These are phyloP conservation scores for Russula vinacea DNA, from an alignment of 768 basidiomycete genomes.

Conservation along the genomic window DNA sequence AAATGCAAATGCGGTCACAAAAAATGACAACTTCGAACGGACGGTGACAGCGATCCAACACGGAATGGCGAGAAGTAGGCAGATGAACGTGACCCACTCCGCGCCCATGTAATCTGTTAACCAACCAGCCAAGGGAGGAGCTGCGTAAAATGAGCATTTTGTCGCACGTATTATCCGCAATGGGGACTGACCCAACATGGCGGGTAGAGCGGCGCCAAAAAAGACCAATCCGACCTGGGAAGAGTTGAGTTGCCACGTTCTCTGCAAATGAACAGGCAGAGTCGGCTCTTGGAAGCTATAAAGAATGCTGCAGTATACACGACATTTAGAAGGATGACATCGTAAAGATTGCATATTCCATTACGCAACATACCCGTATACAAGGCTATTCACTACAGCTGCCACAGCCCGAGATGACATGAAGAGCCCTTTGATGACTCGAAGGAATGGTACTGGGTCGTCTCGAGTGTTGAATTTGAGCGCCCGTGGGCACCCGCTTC, in stretches of 20 bases:
- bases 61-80: constrained; percentile 53
- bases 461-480: background rate
- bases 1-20: constrained; percentile 49
- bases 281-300: constrained; percentile 38
- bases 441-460: constrained; percentile 20
- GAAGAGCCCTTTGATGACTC: constrained; percentile 32
- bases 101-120: constrained; percentile 54
- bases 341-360: background rate
- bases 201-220: constrained; percentile 60
- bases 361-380: constrained; percentile 39
- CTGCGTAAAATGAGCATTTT: constrained; percentile 35
- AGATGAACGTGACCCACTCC: constrained; percentile 50
- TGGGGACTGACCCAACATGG: constrained; percentile 54
- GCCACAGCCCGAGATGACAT: constrained; percentile 34
- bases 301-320: constrained; percentile 33
- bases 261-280: constrained; percentile 39
- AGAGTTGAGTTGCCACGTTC: constrained; percentile 36
- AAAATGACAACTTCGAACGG: constrained; percentile 44
- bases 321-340: background rate
- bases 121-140: constrained; percentile 58
- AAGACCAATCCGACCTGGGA: constrained; percentile 61
- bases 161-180: background rate
- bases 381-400: constrained; percentile 35
- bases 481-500: background rate
- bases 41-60: constrained; percentile 61